A percentile compares a stretch with the other conserved stretches of the same genome.
These are phyloP conservation scores for Fusarium brevicatenulatum DNA, from an alignment of 2,329 filamentous ascomycete species.

Conservation along the genomic window DNA sequence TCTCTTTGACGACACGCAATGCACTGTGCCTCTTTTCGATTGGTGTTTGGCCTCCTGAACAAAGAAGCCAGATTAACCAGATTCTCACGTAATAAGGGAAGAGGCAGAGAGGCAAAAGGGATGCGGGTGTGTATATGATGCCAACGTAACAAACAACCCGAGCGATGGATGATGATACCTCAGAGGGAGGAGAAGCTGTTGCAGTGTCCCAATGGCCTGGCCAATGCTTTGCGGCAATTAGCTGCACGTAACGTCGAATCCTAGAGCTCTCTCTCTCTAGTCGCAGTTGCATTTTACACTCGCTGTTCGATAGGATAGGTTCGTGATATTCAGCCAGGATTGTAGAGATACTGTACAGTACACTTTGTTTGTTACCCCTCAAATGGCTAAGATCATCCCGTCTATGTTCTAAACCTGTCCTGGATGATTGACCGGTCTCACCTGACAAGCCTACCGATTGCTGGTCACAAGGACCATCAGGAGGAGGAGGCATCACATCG, in stretches of 20 bases:
- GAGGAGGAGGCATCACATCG: constrained; percentile 8
- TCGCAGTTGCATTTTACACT: not conserved
- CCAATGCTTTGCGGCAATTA: constrained; percentile 15
- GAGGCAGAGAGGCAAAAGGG: not conserved
- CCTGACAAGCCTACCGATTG: constrained; percentile 31
- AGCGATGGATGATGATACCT: not conserved
- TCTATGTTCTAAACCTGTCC: constrained; percentile 21
- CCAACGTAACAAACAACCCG: not conserved
- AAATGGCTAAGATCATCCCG: constrained; percentile 31
- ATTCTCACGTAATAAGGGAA: constrained; percentile 37
- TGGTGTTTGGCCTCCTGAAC: too few relatives aligned
- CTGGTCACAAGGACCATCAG: constrained; percentile 6
- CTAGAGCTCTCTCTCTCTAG: not conserved
- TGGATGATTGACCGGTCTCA: constrained; percentile 30
- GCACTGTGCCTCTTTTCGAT: constrained; percentile 23
- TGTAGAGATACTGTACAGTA: not conserved
- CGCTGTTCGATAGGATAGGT: not conserved
- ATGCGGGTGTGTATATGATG: constrained; percentile 29
- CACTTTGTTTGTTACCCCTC: constrained; percentile 24
- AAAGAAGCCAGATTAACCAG: constrained; percentile 19
- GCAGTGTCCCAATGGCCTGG: not conserved
- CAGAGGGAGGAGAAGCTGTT: constrained; percentile 6
- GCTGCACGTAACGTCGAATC: constrained; percentile 21
- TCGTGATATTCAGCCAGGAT: constrained; percentile 11
- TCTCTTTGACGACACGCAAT: constrained; percentile 12